phyloP scores from a whole-genome alignment of 306 rosid species.

The Herpetospermum pedunculosum region DNA sequence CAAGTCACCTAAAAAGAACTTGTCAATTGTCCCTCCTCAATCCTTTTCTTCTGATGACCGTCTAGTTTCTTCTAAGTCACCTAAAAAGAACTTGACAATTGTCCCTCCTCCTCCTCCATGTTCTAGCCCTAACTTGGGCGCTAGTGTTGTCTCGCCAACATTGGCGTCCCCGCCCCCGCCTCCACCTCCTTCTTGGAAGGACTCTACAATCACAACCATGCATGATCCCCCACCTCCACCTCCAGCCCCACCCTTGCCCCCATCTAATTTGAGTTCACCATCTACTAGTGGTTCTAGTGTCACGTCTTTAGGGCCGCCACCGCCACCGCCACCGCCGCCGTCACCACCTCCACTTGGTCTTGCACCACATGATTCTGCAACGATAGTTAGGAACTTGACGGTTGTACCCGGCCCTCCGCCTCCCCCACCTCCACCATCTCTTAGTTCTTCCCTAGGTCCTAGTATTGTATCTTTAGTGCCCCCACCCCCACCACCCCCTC shows the following conservation, averaged over 20 bases:
- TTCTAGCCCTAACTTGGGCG: slow-evolving; percentile 18
- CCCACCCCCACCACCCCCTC: slow-evolving; percentile 58
- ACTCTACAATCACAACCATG: neutral
- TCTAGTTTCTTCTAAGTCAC: slow-evolving; percentile 6
- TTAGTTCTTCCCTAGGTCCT: slow-evolving; percentile 20
- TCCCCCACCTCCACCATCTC: slow-evolving; percentile 41
- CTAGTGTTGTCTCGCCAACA: slow-evolving; percentile 17
- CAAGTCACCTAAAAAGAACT: slow-evolving; percentile 7
- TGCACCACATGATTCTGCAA: neutral
- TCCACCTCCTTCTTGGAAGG: slow-evolving; percentile 29
- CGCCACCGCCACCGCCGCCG: neutral
- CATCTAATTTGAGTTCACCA: neutral
- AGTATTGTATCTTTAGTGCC: slow-evolving; percentile 26
- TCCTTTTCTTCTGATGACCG: slow-evolving; percentile 11
- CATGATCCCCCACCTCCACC: neutral
- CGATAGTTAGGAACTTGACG: neutral
- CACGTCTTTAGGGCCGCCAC: slow-evolving; percentile 2
- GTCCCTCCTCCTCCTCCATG: slow-evolving; percentile 26
- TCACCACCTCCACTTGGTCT: neutral
- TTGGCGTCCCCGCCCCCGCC: slow-evolving; percentile 29
- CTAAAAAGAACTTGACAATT: slow-evolving; percentile 6
- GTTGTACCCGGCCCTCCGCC: slow-evolving; percentile 23
- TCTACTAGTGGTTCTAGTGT: slow-evolving; percentile 3
- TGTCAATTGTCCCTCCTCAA: slow-evolving; percentile 16
- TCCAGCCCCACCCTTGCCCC: slow-evolving; percentile 6